Evolutionary conservation across 208 protist genomes (phyloP).

Genomic region (Wallacemonas sp.): DNA sequence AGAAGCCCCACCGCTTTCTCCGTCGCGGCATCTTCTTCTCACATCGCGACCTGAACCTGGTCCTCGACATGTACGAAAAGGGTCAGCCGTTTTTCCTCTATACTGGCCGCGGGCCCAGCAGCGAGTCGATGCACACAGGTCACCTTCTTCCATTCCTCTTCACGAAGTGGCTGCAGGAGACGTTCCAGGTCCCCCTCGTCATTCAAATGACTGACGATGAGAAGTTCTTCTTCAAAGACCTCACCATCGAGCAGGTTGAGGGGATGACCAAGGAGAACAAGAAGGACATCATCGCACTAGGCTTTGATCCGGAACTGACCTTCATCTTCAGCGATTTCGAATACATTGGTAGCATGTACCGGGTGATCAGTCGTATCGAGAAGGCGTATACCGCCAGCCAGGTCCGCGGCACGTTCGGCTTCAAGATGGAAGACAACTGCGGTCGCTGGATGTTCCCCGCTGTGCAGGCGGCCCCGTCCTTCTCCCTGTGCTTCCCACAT

Average conservation of each 20-base stretch:
- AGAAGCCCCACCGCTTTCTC: slow-evolving; percentile 88
- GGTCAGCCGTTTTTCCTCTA: slow-evolving; percentile 99
- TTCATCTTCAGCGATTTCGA: slow-evolving; percentile 99
- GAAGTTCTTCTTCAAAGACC: slow-evolving; percentile 99
- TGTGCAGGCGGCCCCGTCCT: slow-evolving; percentile 98
- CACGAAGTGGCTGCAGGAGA: slow-evolving; percentile 99
- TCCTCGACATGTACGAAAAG: slow-evolving; percentile 97
- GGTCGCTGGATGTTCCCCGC: slow-evolving; percentile 98
- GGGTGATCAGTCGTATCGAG: slow-evolving; percentile 95
- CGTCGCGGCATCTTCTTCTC: slow-evolving; percentile 98
- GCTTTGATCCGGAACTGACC: slow-evolving; percentile 98
- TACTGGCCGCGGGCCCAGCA: slow-evolving; percentile 99
- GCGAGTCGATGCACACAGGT: slow-evolving; percentile 98
- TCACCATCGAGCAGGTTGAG: slow-evolving; percentile 94
- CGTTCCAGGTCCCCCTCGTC: slow-evolving; percentile 98
- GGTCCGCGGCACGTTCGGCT: slow-evolving; percentile 96
- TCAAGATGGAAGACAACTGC: slow-evolving; percentile 96
- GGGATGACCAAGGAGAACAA: slow-evolving; percentile 95
- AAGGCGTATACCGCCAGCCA: slow-evolving; percentile 95
- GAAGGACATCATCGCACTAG: slow-evolving; percentile 99
- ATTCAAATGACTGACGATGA: slow-evolving; percentile 99
- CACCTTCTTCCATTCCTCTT: slow-evolving; percentile 99
- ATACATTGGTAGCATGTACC: slow-evolving; percentile 97
- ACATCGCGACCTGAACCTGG: slow-evolving; percentile 97
- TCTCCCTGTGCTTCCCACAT: slow-evolving; percentile 96